Percentiles rank a stretch among this genome's conserved stretches.
Evolutionary conservation across 2,329 filamentous ascomycete genomes (phyloP).

Genomic region (Arthrinium phaeospermum): DNA sequence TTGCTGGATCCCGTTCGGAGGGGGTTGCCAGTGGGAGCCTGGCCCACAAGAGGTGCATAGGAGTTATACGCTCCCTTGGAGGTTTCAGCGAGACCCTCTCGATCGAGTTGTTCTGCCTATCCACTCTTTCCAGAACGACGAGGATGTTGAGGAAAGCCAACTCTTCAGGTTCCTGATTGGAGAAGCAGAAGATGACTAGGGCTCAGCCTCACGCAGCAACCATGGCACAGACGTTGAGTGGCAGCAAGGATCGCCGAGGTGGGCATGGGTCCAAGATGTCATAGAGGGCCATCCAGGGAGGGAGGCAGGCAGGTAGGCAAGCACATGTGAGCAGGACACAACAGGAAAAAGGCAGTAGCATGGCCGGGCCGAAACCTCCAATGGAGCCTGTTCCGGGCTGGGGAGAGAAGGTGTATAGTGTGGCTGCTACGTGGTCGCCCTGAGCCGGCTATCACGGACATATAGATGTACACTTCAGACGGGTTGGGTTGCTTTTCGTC

Average conservation of each 20-base stretch:
- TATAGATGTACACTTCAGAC: neutral
- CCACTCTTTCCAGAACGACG: constrained; percentile 12
- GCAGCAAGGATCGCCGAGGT: neutral
- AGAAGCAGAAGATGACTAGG: neutral
- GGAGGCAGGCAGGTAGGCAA: neutral
- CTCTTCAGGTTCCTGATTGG: neutral
- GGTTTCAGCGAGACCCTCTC: neutral
- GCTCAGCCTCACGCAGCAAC: constrained; percentile 9
- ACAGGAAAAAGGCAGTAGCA: neutral
- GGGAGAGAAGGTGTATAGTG: neutral
- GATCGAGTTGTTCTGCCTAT: neutral
- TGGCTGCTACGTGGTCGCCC: neutral
- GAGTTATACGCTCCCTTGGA: neutral
- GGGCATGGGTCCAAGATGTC: neutral
- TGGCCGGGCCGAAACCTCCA: neutral
- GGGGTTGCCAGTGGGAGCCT: neutral
- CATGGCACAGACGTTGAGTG: neutral
- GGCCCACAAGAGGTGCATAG: neutral
- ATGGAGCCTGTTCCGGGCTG: neutral
- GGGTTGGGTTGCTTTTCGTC: neutral
- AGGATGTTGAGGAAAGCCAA: neutral
- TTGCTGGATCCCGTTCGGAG: neutral
- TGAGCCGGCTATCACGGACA: neutral
- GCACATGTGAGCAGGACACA: neutral
- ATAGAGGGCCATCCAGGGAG: neutral